Conservation (phyloP, 495 filamentous ascomycete genomes). For the Aspergillus sclerotiicarbonarius region DNA sequence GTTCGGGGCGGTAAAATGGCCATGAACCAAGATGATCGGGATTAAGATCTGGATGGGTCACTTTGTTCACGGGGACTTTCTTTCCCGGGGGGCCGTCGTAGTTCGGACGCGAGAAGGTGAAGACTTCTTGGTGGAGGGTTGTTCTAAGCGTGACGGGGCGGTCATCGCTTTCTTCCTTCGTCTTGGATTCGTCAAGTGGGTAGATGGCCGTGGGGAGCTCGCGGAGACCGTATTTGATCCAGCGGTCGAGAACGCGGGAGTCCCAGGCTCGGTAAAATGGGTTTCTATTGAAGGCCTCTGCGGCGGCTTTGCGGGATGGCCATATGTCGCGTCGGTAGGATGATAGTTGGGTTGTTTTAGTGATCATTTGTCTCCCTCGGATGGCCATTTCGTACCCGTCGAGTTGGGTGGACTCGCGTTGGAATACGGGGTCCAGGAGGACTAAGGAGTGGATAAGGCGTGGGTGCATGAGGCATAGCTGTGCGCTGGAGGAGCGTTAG, state of each 20-base stretch:
- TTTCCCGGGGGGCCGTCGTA: conserved; percentile 39
- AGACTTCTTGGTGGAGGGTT: conserved; percentile 60
- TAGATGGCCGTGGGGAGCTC: conserved; percentile 58
- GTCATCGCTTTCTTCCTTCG: conserved; percentile 29
- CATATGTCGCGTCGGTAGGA: conserved; percentile 69
- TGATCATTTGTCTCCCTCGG: conserved; percentile 27
- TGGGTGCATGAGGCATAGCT: conserved; percentile 72
- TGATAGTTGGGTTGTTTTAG: conserved; percentile 50
- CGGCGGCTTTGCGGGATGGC: conserved; percentile 62
- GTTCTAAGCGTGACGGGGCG: conserved; percentile 57
- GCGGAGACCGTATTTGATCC: conserved; percentile 64
- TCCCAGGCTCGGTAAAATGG: conserved; percentile 78
- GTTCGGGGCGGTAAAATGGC: conserved; percentile 78
- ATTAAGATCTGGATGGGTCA: conserved; percentile 49
- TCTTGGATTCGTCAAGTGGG: conserved; percentile 33
- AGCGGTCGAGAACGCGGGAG: conserved; percentile 63
- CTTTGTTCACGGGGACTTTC: conserved; percentile 37
- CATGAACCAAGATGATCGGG: conserved; percentile 35
- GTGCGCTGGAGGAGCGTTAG: conserved; percentile 30
- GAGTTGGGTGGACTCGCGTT: conserved; percentile 47
- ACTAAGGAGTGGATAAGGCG: conserved; percentile 74
- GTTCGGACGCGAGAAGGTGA: conserved; percentile 58
- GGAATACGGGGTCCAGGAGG: conserved; percentile 78
- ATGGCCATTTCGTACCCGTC: conserved; percentile 24
- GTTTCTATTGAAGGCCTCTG: conserved; percentile 54